Evolutionary conservation across 306 rosid species (phyloP).

Genomic region (Cicer cuneatum): DNA sequence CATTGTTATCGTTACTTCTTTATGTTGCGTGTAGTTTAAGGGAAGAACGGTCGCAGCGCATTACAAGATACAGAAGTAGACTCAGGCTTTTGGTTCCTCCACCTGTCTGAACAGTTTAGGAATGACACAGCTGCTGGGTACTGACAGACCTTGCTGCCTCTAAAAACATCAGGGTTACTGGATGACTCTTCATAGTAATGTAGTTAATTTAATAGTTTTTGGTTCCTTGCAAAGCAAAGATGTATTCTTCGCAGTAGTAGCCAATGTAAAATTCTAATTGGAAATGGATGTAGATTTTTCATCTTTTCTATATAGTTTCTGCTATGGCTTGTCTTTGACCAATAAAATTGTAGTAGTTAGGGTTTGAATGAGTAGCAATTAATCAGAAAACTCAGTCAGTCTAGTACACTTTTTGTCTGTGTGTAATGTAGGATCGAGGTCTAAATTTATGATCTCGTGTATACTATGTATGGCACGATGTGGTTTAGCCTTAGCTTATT

Average conservation of each 20-base stretch:
- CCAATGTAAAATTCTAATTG: constrained; percentile 34
- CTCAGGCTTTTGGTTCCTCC: constrained; percentile 92
- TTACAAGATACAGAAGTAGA: constrained; percentile 78
- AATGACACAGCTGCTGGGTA: constrained; percentile 70
- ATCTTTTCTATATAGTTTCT: constrained; percentile 31
- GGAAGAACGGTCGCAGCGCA: constrained; percentile 71
- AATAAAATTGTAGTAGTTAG: constrained; percentile 27
- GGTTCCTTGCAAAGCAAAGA: constrained; percentile 36
- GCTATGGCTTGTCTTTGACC: constrained; percentile 22
- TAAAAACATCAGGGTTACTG: constrained; percentile 10
- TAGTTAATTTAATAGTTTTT: constrained; percentile 12
- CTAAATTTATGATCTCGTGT: neutral
- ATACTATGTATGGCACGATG: neutral
- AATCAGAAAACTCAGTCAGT: constrained; percentile 15
- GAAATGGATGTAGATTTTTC: constrained; percentile 34
- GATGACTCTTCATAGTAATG: constrained; percentile 22
- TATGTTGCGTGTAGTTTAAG: constrained; percentile 61
- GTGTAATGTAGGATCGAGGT: neutral
- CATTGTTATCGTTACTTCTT: constrained; percentile 17
- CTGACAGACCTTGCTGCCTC: constrained; percentile 53
- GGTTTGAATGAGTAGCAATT: constrained; percentile 28
- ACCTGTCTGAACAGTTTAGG: constrained; percentile 62
- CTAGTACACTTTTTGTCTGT: neutral
- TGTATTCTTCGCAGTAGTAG: neutral
- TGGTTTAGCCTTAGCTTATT: neutral